Evolutionary conservation across 805 yeast genomes (phyloP).

Genomic region (Saturnispora dispora): DNA sequence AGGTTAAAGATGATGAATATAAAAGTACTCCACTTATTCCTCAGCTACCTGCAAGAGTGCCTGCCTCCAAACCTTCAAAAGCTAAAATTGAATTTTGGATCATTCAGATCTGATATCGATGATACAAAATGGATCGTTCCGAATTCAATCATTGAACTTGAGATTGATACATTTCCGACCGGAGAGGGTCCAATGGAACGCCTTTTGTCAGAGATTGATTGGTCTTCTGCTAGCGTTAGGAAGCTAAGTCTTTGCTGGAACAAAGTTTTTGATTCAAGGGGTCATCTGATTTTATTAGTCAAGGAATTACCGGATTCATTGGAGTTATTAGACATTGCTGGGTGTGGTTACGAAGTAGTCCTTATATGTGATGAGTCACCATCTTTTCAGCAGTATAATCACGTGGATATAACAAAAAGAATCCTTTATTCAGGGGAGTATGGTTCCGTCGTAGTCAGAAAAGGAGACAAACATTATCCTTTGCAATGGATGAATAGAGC

Average conservation of each 20-base stretch:
- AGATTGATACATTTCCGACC: slow-evolving; percentile 7
- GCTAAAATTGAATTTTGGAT: slow-evolving; percentile 7
- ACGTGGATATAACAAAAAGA: background rate
- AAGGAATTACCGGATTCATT: slow-evolving; percentile 4
- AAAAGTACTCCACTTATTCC: slow-evolving; percentile 4
- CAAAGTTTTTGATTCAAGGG: slow-evolving; percentile 6
- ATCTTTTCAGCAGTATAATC: background rate
- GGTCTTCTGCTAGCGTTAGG: slow-evolving; percentile 1
- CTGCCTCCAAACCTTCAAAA: slow-evolving; percentile 2
- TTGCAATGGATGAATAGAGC: slow-evolving; percentile 6
- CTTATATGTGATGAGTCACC: slow-evolving; percentile 6
- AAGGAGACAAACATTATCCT: background rate
- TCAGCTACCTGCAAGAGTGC: slow-evolving; percentile 4
- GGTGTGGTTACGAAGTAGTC: slow-evolving; percentile 9
- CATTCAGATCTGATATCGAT: background rate
- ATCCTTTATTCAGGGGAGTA: slow-evolving; percentile 8
- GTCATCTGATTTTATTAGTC: slow-evolving; percentile 2
- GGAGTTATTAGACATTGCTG: slow-evolving; percentile 6
- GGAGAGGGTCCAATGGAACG: slow-evolving; percentile 7
- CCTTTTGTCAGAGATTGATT: background rate
- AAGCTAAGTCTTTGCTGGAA: slow-evolving; percentile 8
- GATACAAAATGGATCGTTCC: slow-evolving; percentile 6
- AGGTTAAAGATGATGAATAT: slow-evolving; percentile 4
- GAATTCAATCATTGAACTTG: slow-evolving; percentile 3
- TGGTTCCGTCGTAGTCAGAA: slow-evolving; percentile 4